Percentiles rank a stretch among this genome's conserved stretches.
phyloP scores from a whole-genome alignment of 108 stramenopile genomes.

The Mayamaea pseudoterrestris region DNA sequence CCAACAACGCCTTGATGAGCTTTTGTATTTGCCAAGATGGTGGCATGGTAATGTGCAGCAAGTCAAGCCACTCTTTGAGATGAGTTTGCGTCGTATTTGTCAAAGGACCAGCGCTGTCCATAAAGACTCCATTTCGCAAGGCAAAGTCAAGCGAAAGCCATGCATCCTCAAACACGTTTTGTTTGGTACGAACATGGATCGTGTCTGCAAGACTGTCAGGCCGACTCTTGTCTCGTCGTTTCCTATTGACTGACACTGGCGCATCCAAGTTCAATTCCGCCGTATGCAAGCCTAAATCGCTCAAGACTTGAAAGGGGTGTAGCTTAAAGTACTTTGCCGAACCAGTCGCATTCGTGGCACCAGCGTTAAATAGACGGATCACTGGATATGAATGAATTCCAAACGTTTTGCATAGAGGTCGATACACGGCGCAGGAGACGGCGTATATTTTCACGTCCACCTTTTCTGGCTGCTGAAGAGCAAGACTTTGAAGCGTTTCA shows the following conservation, averaged over 20 bases:
- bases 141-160: slow-evolving; percentile 56
- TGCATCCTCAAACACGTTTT: slow-evolving; percentile 58
- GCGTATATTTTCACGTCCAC: slow-evolving; percentile 41
- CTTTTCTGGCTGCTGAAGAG: slow-evolving; percentile 8
- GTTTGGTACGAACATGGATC: slow-evolving; percentile 15
- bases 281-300: slow-evolving; percentile 14
- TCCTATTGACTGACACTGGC: neutral
- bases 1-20: slow-evolving; percentile 22
- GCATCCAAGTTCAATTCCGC: neutral
- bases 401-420: neutral
- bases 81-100: slow-evolving; percentile 3
- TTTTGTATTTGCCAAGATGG: slow-evolving; percentile 40
- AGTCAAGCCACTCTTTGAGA: slow-evolving; percentile 34
- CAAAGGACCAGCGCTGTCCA: slow-evolving; percentile 26
- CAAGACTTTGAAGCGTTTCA: slow-evolving; percentile 16
- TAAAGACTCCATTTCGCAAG: slow-evolving; percentile 49
- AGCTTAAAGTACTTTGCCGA: slow-evolving; percentile 8
- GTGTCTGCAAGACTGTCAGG: neutral
- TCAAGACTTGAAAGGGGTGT: slow-evolving; percentile 22
- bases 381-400: slow-evolving; percentile 14
- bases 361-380: slow-evolving; percentile 28
- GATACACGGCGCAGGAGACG: slow-evolving; percentile 51
- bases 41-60: slow-evolving; percentile 37
- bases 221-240: neutral
- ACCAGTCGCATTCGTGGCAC: slow-evolving; percentile 18